phyloP scores from a whole-genome alignment of 2,329 filamentous ascomycete species.

The Ophiostoma ulmi region DNA sequence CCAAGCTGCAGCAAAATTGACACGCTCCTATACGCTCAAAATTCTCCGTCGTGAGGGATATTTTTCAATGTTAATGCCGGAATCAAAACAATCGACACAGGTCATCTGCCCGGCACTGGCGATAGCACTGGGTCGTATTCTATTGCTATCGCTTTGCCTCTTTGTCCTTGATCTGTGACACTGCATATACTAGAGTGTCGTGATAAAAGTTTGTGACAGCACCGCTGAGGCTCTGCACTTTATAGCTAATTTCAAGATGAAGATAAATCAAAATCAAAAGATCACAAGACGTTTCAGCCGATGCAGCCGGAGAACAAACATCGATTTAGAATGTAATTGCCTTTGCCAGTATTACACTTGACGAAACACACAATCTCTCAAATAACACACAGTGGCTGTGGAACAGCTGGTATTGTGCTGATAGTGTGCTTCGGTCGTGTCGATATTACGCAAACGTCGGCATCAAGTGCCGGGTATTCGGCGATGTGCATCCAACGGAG shows the following conservation, averaged over 20 bases:
- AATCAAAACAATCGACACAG: neutral
- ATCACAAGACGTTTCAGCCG: neutral
- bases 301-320: neutral
- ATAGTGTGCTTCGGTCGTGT: no score
- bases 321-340: neutral
- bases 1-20: neutral
- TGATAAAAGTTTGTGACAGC: neutral
- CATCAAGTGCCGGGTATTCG: slow-evolving; percentile 1
- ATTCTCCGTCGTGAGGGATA: neutral
- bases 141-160: neutral
- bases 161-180: neutral
- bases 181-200: neutral
- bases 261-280: neutral
- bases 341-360: neutral
- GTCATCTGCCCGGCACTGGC: neutral
- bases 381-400: neutral
- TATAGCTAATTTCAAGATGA: neutral
- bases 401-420: neutral
- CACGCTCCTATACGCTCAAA: slow-evolving; percentile 6
- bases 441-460: neutral
- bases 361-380: neutral
- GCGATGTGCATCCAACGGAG: neutral
- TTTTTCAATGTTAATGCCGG: no score
- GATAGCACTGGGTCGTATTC: neutral
- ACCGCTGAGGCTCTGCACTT: neutral